A percentile compares a stretch with the other conserved stretches of the same genome.
Conservation (phyloP, 1,284 basidiomycete genomes). For the Golubevia sp. region DNA sequence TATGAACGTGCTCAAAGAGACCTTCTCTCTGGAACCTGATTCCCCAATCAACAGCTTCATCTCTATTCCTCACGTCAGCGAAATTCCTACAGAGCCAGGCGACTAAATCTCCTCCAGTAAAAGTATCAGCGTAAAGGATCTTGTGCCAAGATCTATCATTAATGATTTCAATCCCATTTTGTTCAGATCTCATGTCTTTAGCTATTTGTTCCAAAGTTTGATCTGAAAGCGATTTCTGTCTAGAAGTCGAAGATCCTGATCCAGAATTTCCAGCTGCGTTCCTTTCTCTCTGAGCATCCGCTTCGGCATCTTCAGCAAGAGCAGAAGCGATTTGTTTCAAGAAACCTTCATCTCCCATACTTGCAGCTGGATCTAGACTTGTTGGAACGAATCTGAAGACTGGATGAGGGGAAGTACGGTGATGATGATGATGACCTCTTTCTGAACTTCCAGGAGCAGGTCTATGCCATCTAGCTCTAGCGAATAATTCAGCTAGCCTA, state of each 20-base stretch:
- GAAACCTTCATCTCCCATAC: constrained; percentile 49
- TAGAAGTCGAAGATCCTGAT: not conserved
- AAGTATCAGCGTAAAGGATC: constrained; percentile 48
- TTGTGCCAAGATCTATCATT: constrained; percentile 54
- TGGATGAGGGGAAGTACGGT: not conserved
- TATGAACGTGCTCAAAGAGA: constrained; percentile 50
- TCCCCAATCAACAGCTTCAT: constrained; percentile 49
- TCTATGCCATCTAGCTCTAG: constrained; percentile 28
- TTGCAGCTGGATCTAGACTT: constrained; percentile 50
- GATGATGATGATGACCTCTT: not conserved
- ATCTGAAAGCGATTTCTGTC: not conserved
- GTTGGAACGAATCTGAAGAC: constrained; percentile 51
- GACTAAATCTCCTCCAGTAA: constrained; percentile 55
- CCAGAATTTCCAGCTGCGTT: constrained; percentile 1
- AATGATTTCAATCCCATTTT: constrained; percentile 33
- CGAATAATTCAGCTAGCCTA: constrained; percentile 57
- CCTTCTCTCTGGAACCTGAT: constrained; percentile 37
- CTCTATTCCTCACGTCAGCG: constrained; percentile 40
- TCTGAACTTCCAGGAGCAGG: not conserved
- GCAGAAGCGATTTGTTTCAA: constrained; percentile 32
- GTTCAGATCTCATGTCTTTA: constrained; percentile 37
- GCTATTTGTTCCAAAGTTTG: constrained; percentile 5
- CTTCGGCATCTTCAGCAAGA: constrained; percentile 28
- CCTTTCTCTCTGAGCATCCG: constrained; percentile 22
- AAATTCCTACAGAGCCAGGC: constrained; percentile 52